Evolutionary conservation across 768 basidiomycete genomes (phyloP).

Genomic region (Lentinula guzmanii): DNA sequence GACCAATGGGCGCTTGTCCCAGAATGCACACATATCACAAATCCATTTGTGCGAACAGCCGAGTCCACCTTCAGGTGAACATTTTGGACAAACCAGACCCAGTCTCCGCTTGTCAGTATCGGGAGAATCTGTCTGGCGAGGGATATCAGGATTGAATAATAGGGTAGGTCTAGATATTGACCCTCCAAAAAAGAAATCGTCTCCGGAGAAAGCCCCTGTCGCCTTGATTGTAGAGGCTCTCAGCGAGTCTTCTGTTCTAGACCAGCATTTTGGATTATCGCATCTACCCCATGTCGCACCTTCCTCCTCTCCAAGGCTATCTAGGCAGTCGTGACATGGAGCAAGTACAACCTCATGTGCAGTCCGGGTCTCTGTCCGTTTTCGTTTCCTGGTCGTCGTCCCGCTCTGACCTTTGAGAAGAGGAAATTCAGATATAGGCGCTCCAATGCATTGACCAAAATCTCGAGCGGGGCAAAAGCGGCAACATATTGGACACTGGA

Average conservation of each 20-base stretch:
- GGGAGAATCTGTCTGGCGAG: neutral
- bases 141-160: neutral
- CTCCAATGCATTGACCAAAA: constrained; percentile 2
- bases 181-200: neutral
- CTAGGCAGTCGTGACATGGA: constrained; percentile 3
- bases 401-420: neutral
- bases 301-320: constrained; percentile 5
- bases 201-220: neutral
- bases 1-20: constrained; percentile 3
- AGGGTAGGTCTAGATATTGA: neutral
- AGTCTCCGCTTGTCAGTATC: neutral
- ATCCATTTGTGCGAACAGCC: constrained; percentile 7
- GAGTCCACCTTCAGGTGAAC: constrained; percentile 4
- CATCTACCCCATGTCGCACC: constrained; percentile 5
- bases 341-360: neutral
- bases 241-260: neutral
- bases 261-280: constrained; percentile 6
- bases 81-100: constrained; percentile 5
- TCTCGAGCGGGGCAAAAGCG: neutral
- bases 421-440: constrained; percentile 1
- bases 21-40: constrained; percentile 7
- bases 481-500: constrained; percentile 1
- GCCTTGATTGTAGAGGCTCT: neutral
- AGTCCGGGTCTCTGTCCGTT: constrained; percentile 2
- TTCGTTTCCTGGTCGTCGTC: neutral